These are phyloP conservation scores for Allomyces javanicus DNA, from an alignment of 192 early-diverging fungal genomes.

Conservation along the genomic window DNA sequence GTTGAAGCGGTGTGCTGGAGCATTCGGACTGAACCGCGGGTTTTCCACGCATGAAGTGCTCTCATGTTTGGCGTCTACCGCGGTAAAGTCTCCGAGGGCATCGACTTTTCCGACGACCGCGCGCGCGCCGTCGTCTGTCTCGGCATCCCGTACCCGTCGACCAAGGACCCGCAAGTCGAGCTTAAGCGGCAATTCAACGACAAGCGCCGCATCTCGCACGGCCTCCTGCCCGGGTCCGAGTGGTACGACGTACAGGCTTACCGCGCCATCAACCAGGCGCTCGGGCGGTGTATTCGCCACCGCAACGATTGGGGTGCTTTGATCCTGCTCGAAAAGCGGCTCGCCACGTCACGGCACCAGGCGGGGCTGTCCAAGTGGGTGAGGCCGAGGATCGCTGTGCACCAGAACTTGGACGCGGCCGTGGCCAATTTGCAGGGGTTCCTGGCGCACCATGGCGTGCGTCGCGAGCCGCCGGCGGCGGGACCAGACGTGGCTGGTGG, in stretches of 20 bases:
- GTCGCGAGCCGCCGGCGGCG: no score
- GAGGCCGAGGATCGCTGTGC: constrained; percentile 1
- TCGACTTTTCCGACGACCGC: constrained; percentile 21
- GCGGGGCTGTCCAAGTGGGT: constrained; percentile 26
- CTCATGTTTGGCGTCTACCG: constrained; percentile 30
- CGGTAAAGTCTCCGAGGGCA: constrained; percentile 25
- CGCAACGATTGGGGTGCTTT: constrained; percentile 34
- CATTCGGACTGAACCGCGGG: no score
- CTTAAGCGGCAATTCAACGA: constrained; percentile 32
- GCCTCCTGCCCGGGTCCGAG: constrained; percentile 14
- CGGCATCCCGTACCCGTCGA: constrained; percentile 32
- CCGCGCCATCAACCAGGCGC: constrained; percentile 34
- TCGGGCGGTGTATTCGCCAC: constrained; percentile 38
- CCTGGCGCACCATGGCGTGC: no score
- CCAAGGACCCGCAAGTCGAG: constrained; percentile 22
- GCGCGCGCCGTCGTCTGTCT: constrained; percentile 27
- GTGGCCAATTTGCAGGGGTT: no score
- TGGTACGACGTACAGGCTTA: constrained; percentile 41
- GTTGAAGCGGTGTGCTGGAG: no score
- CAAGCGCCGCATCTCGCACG: background rate
- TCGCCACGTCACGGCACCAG: constrained; percentile 9
- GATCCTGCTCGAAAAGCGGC: constrained; percentile 36
- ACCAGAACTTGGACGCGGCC: no score
- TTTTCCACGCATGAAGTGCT: background rate
- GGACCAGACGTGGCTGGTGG: no score